phyloP scores from a whole-genome alignment of 345 rosid species.

The Anacardium occidentale region DNA sequence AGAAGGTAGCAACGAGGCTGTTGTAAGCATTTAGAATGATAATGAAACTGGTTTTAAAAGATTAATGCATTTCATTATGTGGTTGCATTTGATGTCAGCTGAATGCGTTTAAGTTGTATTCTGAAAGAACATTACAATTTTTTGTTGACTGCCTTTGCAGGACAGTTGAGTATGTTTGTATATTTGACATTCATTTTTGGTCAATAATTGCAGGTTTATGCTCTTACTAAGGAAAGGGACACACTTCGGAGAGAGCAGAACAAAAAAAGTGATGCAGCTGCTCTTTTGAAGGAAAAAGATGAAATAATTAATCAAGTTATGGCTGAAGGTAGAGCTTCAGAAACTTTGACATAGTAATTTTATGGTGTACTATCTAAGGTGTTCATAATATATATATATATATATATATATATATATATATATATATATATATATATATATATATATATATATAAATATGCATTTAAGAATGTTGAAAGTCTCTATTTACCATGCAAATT shows the following conservation, averaged over 20 bases:
- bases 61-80: not conserved
- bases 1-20: not conserved
- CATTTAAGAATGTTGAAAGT: conserved; percentile 4
- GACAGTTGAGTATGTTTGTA: too few relatives aligned
- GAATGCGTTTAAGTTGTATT: not conserved
- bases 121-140: not conserved
- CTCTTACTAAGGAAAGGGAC: conserved; percentile 96
- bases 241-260: conserved; percentile 95
- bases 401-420: not conserved
- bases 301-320: conserved; percentile 96
- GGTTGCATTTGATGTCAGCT: not conserved
- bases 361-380: not conserved
- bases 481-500: not conserved
- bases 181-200: too few relatives aligned
- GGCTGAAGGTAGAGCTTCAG: conserved; percentile 86
- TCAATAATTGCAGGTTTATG: conserved; percentile 64
- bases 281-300: conserved; percentile 97
- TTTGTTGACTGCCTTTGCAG: too few relatives aligned
- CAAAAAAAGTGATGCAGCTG: conserved; percentile 94
- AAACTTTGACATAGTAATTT: conserved; percentile 8
- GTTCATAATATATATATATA: not conserved
- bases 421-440: not conserved
- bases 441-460: not conserved
- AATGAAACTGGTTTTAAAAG: not conserved
- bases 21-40: conserved; percentile 1